Evolutionary conservation across 306 rosid species (phyloP), one percentile per base, ranked within the genome.

Genomic region (Sophora flavescens): DNA sequence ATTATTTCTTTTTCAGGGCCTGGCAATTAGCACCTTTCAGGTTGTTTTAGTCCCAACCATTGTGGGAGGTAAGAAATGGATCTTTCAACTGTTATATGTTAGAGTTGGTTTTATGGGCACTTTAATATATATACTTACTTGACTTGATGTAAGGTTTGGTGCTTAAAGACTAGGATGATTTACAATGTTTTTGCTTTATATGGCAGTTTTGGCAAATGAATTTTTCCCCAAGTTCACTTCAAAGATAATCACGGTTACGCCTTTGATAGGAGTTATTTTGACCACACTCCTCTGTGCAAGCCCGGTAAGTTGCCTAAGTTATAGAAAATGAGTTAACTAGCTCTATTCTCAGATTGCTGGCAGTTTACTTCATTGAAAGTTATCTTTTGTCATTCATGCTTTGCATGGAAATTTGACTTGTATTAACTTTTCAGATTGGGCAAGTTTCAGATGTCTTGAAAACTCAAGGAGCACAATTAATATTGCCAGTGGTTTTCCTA

Each of bases 231-330:
- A 92, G 80, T 88, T 95, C 81, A 95, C 97, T 70, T 77, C 98
- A 26, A 95, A 95, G 84, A 92, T 95, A 81, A 78, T 89, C 71
- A 81, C 86, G 2, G 64, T 89, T 74, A 90, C 91, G 0, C 97
- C 98, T 78, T 82, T 89, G 80, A 79, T 95, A 76, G 98, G 98
- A 89, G 98, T 95, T 53, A 75, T 92, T 78, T 91, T 95, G 78
- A 95, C 96, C 70, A 90, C 96, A 33, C 94, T 95, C 48, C 96
- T 95, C 41, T 95, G 97, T 83, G 96, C 98, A 45, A 92, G 97
- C 84, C 91, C 97, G 0, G 98, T 95, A 89, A 86, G 96, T 81
- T 61, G 48, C 68, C 28, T 16, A n/a, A 60, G 62, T 72, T 71
- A 22, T 18, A 13, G 4, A 53, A 72, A 47, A 44, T 56, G 30